Conservation (phyloP, 257 asterid species). For the Primulina tabacum region DNA sequence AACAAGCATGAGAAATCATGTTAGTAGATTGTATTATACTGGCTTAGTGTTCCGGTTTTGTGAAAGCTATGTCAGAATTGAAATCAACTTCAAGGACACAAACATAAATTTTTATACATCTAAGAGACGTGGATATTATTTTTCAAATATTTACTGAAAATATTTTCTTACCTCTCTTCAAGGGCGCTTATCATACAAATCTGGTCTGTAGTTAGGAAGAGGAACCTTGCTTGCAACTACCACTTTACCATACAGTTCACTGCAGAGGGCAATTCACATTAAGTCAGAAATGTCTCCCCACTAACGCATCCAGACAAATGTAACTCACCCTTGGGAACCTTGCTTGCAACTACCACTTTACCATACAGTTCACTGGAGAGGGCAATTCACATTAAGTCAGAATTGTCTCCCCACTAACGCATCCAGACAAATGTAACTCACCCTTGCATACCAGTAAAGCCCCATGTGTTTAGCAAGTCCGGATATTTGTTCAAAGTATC, state of each 20-base stretch:
- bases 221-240: too few relatives aligned
- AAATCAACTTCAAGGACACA: slow-evolving; percentile 4
- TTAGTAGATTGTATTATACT: slow-evolving; percentile 1
- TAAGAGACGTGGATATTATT: slow-evolving; percentile 7
- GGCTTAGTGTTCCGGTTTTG: not conserved
- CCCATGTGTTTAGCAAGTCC: slow-evolving; percentile 92
- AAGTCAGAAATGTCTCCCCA: too few relatives aligned
- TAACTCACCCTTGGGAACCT: too few relatives aligned
- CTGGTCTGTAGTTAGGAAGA: slow-evolving; percentile 92
- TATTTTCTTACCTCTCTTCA: slow-evolving; percentile 74
- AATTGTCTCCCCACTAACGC: slow-evolving; percentile 18
- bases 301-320: too few relatives aligned
- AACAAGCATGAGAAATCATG: not conserved
- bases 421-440: slow-evolving; percentile 16
- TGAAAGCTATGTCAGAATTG: slow-evolving; percentile 1
- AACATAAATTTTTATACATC: slow-evolving; percentile 15
- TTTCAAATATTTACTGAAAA: too few relatives aligned
- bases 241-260: too few relatives aligned
- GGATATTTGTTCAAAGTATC: slow-evolving; percentile 90
- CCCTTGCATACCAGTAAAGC: slow-evolving; percentile 58
- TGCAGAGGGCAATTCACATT: too few relatives aligned
- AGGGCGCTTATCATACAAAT: slow-evolving; percentile 94
- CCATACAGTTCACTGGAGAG: slow-evolving; percentile 72
- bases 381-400: slow-evolving; percentile 22
- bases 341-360: slow-evolving; percentile 87